Percentiles rank a stretch among this genome's conserved stretches.
Evolutionary conservation across 257 asterid genomes (phyloP).

Genomic region (Solanum tarijense): DNA sequence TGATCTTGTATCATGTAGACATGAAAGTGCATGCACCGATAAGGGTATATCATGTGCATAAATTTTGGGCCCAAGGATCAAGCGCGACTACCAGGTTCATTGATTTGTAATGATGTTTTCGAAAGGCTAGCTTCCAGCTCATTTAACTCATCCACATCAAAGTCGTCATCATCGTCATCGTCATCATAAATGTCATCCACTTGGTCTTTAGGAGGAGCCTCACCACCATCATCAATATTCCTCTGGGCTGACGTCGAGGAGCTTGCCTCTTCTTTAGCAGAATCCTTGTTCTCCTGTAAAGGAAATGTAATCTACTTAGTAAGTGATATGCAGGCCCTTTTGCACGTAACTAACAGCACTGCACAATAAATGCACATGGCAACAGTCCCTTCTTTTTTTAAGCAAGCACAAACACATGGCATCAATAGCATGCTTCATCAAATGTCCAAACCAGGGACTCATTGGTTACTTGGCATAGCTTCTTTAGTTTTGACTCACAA

Average conservation of each 20-base stretch:
- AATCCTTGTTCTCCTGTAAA: constrained; percentile 44
- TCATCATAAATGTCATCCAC: constrained; percentile 27
- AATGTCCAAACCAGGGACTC: background rate
- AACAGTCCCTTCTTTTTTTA: background rate
- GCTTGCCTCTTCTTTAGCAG: constrained; percentile 41
- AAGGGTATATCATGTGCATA: background rate
- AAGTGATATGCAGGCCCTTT: background rate
- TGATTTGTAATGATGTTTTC: constrained; percentile 58
- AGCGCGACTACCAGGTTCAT: constrained; percentile 24
- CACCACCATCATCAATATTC: constrained; percentile 19
- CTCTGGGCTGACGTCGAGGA: constrained; percentile 44
- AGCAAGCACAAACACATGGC: background rate
- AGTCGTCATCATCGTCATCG: constrained; percentile 66
- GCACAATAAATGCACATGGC: background rate
- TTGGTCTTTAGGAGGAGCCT: background rate
- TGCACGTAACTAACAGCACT: background rate
- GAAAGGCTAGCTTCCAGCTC: constrained; percentile 89
- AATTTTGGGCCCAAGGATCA: constrained; percentile 5
- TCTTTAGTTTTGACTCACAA: background rate
- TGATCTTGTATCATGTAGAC: background rate
- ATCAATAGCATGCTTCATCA: background rate
- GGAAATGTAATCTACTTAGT: background rate
- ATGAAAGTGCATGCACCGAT: background rate
- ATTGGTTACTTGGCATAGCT: background rate
- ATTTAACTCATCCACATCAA: constrained; percentile 74